Evolutionary conservation across 352 stramenopile genomes (phyloP), one percentile per base, ranked within the genome.

Genomic region (Phytophthora meadii): DNA sequence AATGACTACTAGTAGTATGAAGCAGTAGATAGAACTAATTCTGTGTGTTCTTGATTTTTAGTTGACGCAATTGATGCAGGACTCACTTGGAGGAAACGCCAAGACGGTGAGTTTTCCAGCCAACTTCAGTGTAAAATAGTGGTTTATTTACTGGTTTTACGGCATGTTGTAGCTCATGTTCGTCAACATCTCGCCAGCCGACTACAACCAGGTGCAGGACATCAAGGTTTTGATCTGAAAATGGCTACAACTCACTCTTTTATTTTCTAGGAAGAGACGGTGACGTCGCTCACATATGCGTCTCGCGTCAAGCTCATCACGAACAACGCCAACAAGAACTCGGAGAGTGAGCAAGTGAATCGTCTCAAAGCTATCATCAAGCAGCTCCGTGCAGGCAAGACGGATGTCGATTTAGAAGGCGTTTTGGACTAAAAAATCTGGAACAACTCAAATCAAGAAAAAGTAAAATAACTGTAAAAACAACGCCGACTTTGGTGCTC

Each of bases 31-130:
- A 34, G 9, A 14, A 36, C 30, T 36, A 36, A 36, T 12, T 9
- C 5, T 6, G 3, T 36, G 22, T 25, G 19, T 4, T 32, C 19
- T 42, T 47, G 14, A 5, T 46, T 10, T 30, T 15, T 48, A 91
- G 79, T 80, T 98, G 61, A 98, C 93, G 5, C 90, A 97, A 70
- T 70, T 98, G 40, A 92, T 98, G 81, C 94, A 98, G 66, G 93
- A 97, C 67, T 97, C 92, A 1, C 81, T 98, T 7, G 93, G 93
- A 30, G 94, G 90, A 36, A 98, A 98, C 68, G 92, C 90, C 54
- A 97, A 98, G 74, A 98, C 92, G 70, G 87, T 97, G 48, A 70
- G 61, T 24, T 22, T 22, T 10, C 37, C 4, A 42, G 7, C 37
- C 14, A 42, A 9, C 17, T 30, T 22, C 9, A 41, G 27, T 42